A percentile compares a stretch with the other conserved stretches of the same genome.
Evolutionary conservation across 164 flowering plant genomes (phyloP).

Genomic region (Nymphaea thermarum): DNA sequence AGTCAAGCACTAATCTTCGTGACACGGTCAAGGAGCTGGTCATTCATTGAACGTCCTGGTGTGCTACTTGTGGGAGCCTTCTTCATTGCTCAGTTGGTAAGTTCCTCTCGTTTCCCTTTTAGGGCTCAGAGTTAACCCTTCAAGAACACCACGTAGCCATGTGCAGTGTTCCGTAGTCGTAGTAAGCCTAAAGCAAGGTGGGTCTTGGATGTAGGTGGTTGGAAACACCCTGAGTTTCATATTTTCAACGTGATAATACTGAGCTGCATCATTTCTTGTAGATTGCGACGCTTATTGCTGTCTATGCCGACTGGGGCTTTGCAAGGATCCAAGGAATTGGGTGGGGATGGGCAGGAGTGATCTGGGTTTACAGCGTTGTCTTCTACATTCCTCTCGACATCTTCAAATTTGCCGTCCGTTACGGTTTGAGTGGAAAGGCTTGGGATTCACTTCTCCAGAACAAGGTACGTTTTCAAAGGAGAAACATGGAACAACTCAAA

Average conservation of each 20-base stretch:
- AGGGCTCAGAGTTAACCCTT: no score
- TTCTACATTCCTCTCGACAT: constrained; percentile 27
- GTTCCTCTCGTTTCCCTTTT: neutral
- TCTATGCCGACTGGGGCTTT: constrained; percentile 22
- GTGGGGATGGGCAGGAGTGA: constrained; percentile 39
- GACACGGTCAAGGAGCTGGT: constrained; percentile 21
- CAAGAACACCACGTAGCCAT: neutral
- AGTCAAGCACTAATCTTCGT: constrained; percentile 24
- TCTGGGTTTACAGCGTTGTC: constrained; percentile 27
- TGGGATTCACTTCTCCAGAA: constrained; percentile 28
- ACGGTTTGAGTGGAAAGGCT: constrained; percentile 28
- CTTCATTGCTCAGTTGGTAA: constrained; percentile 15
- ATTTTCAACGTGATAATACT: neutral
- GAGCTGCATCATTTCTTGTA: neutral
- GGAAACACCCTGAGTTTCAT: neutral
- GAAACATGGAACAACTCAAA: no score
- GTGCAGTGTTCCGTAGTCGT: neutral
- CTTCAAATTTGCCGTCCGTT: constrained; percentile 27
- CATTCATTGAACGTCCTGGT: constrained; percentile 21
- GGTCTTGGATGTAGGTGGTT: neutral
- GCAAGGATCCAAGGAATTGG: constrained; percentile 28
- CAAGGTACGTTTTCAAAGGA: constrained; percentile 13
- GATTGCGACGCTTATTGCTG: constrained; percentile 18
- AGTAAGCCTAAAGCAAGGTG: neutral
- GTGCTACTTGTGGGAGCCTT: constrained; percentile 14